Evolutionary conservation across 75 land plant genomes (phyloP).

Genomic region (Cryptomeria japonica): DNA sequence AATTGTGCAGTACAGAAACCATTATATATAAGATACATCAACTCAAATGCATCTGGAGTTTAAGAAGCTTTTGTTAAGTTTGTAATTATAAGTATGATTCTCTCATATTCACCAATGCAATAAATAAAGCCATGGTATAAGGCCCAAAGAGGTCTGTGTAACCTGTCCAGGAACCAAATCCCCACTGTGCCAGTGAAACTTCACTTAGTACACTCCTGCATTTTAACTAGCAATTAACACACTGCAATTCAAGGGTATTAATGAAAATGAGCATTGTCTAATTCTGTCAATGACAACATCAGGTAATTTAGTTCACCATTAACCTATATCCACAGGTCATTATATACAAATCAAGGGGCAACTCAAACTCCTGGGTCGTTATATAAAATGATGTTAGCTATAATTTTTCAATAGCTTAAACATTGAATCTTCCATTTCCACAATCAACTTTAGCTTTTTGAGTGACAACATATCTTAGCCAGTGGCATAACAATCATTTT

Average conservation of each 20-base stretch:
- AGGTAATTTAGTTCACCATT: not conserved
- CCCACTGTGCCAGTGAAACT: not conserved
- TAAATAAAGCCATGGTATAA: not conserved
- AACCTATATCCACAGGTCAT: not conserved
- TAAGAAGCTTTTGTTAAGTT: not conserved
- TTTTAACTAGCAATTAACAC: not conserved
- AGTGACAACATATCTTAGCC: not conserved
- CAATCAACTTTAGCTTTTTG: not conserved
- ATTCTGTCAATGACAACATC: not conserved
- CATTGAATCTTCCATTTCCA: not conserved
- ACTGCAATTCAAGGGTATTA: not conserved
- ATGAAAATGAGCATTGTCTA: not conserved
- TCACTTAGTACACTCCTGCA: not conserved
- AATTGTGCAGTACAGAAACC: not conserved
- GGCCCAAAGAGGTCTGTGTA: not conserved
- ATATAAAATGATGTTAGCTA: not conserved
- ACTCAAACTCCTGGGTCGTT: not conserved
- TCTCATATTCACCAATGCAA: not conserved
- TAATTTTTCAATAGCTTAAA: not conserved
- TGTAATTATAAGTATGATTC: not conserved
- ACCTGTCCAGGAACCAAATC: not conserved
- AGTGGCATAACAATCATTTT: not conserved
- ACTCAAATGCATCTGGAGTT: not conserved
- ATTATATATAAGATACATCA: not conserved
- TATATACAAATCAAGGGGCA: not conserved